Base-by-base conservation (phyloP, 768 basidiomycete genomes). In the Pleurotus cornucopiae region DNA sequence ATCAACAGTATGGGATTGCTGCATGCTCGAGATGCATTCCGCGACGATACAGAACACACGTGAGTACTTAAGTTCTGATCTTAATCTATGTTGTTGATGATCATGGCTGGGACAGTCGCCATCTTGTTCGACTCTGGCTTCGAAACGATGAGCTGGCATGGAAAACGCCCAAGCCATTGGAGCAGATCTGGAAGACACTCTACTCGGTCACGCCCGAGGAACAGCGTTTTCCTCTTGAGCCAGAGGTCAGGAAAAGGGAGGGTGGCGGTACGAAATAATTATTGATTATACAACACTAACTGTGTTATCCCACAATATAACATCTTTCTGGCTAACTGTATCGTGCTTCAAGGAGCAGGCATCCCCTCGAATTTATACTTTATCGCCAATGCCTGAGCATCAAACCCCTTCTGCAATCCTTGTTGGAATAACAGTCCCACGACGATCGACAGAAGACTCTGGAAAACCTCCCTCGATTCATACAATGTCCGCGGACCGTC, bases 61-160 rank as follows among this genome's bases (percentile, higher is more conserved):
- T 62, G 44, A 52, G 61, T 43, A 23, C 16, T 18, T 46, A 11
- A 14, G 13, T 54, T 25, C 49, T 54, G 20, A 12, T 26, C 16
- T 9, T 34, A 4, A 11, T 38, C 37, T 23, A 7, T 30, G 2
- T 39, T 11, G 21, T 2, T 55, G 34, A 20, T 55, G 5, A 46
- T 12, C 6, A 14, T 6, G 13, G 14, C 20, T 4, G 18, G 13
- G 23, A 61, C 55, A 73, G 72, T 41, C 73, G 71, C 7, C 72
- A 75, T 57, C 67, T 75, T 4, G 64, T 73, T 37, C 69, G 73
- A 7, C 62, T 75, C 18, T 73, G 72, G 72, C 65, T 72, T 1
- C 64, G 73, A 5, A 70, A 75, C 34, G 72, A 73, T 54, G 69
- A 73, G 46, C 54, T 73, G 7, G 72, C 71, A 34, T 75, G 72